phyloP scores from a whole-genome alignment of 1,284 basidiomycete species.

The Rhodotorula sp. region DNA sequence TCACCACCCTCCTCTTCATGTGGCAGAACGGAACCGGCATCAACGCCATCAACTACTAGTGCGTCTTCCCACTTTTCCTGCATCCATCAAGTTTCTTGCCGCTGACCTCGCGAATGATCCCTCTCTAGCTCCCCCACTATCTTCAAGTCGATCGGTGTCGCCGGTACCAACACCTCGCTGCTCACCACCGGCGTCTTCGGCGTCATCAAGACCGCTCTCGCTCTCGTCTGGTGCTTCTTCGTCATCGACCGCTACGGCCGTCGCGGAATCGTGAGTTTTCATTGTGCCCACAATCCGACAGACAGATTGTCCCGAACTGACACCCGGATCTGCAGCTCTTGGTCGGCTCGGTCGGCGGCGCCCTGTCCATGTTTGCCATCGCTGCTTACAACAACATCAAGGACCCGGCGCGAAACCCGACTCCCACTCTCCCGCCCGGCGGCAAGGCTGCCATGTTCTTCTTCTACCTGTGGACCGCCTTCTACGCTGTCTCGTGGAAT shows the following conservation, averaged over 20 bases:
- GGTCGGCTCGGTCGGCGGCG: constrained; percentile 53
- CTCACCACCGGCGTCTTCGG: constrained; percentile 57
- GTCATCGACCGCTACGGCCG: constrained; percentile 53
- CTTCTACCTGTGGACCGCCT: constrained; percentile 46
- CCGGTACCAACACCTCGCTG: constrained; percentile 55
- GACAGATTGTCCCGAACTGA: not conserved
- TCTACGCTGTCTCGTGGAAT: constrained; percentile 45
- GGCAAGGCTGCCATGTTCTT: constrained; percentile 48
- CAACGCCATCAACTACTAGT: constrained; percentile 23
- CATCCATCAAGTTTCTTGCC: no score
- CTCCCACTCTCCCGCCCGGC: constrained; percentile 40
- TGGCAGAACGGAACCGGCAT: constrained; percentile 43
- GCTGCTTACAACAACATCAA: constrained; percentile 42
- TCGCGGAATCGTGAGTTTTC: constrained; percentile 46
- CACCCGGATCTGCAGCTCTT: constrained; percentile 46
- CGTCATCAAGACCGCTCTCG: constrained; percentile 51
- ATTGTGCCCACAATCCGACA: no score
- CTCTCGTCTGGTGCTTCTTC: constrained; percentile 48
- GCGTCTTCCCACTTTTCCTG: no score
- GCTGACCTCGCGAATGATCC: no score
- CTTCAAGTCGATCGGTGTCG: constrained; percentile 60
- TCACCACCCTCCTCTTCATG: constrained; percentile 50
- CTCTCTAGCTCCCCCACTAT: constrained; percentile 56
- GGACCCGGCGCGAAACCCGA: constrained; percentile 35
- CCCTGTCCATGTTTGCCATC: constrained; percentile 52